phyloP scores from a whole-genome alignment of 2,329 filamentous ascomycete genomes.

The Penicillium sp. region DNA sequence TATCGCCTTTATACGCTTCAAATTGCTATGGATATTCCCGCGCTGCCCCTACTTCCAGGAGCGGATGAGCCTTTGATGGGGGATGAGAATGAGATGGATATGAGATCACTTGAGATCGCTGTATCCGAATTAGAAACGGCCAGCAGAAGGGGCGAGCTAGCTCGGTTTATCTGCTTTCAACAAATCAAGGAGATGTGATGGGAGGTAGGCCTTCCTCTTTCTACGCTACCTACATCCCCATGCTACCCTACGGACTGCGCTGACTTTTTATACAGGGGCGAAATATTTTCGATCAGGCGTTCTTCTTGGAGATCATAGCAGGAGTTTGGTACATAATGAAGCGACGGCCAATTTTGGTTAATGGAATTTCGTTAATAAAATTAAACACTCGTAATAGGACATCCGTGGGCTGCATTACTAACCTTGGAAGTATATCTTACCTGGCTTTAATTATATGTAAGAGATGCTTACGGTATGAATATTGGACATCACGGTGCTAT shows the following conservation, averaged over 20 bases:
- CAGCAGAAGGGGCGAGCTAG: conserved; percentile 13
- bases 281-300: neutral
- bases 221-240: neutral
- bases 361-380: too few relatives aligned
- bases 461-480: too few relatives aligned
- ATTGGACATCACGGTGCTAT: too few relatives aligned
- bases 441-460: too few relatives aligned
- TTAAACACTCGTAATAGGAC: too few relatives aligned
- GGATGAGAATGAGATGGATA: conserved; percentile 15
- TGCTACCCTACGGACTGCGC: neutral
- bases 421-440: too few relatives aligned
- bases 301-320: too few relatives aligned
- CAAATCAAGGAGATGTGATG: conserved; percentile 19
- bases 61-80: conserved; percentile 11
- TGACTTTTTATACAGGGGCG: neutral
- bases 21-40: conserved; percentile 1
- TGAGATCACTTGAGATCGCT: conserved; percentile 16
- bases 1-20: conserved; percentile 15
- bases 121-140: conserved; percentile 16
- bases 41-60: conserved; percentile 11
- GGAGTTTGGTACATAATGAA: too few relatives aligned
- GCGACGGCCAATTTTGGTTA: too few relatives aligned
- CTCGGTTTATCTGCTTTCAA: conserved; percentile 19
- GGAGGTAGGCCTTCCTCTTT: neutral
- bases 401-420: too few relatives aligned